A percentile compares a stretch with the other conserved stretches of the same genome.
These are phyloP conservation scores for Opeltia flavorubescens DNA, from an alignment of 495 filamentous ascomycete genomes.

Conservation along the genomic window DNA sequence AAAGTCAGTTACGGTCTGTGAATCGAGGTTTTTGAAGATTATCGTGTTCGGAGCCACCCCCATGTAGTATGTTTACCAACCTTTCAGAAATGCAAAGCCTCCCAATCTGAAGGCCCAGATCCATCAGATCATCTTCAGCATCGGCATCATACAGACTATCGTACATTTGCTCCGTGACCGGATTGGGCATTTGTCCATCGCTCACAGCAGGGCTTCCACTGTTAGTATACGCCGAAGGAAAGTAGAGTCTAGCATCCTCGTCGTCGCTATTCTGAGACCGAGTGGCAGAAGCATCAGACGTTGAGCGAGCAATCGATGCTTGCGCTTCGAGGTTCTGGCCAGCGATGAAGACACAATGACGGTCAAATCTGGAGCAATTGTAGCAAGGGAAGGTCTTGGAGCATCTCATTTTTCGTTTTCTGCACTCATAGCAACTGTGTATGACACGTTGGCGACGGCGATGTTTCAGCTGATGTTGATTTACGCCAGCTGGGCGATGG, in stretches of 20 bases:
- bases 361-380: constrained; percentile 8
- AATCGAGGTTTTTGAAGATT: too few species aligned
- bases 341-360: constrained; percentile 7
- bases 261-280: neutral
- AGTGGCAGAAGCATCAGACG: neutral
- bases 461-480: neutral
- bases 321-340: constrained; percentile 2
- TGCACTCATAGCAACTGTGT: constrained; percentile 8
- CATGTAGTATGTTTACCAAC: too few species aligned
- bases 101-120: constrained; percentile 49
- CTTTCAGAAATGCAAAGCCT: constrained; percentile 54
- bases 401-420: constrained; percentile 10
- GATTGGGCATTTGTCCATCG: neutral
- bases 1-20: neutral
- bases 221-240: neutral
- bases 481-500: neutral
- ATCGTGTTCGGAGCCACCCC: too few species aligned
- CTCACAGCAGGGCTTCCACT: neutral
- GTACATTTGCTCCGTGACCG: neutral
- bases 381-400: constrained; percentile 9
- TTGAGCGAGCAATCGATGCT: neutral
- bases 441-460: constrained; percentile 3
- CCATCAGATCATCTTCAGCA: constrained; percentile 42
- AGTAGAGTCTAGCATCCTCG: neutral
- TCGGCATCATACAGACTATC: constrained; percentile 13